Evolutionary conservation across 179 eudicot species (phyloP).

Genomic region (Spergularia azorica): DNA sequence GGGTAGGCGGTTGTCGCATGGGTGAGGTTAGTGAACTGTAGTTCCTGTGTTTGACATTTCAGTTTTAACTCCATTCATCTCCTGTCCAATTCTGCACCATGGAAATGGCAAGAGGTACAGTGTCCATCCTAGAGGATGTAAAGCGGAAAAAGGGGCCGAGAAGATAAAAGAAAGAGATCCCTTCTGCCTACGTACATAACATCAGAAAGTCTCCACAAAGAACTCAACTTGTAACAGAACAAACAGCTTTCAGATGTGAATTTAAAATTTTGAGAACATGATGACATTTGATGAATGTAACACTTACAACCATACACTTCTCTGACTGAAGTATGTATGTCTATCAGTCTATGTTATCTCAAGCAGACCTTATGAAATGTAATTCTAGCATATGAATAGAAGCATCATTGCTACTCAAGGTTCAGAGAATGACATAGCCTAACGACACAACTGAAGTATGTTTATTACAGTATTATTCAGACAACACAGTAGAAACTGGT

Average conservation of each 20-base stretch:
- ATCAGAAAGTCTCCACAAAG: conserved; percentile 14
- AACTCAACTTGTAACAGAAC: conserved; percentile 8
- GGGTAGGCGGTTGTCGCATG: conserved; percentile 57
- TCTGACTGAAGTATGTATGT: neutral
- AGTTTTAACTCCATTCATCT: neutral
- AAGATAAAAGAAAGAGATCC: neutral
- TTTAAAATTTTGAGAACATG: conserved; percentile 12
- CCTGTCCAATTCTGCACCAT: neutral
- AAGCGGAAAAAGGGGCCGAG: neutral
- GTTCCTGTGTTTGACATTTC: conserved; percentile 1
- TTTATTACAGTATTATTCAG: neutral
- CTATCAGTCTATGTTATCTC: neutral
- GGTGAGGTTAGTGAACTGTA: conserved; percentile 55
- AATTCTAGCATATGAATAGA: neutral
- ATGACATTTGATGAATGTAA: conserved; percentile 24
- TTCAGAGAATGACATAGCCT: neutral
- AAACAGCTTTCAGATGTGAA: conserved; percentile 10
- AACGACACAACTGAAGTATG: neutral
- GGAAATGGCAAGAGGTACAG: conserved; percentile 6
- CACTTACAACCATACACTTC: neutral
- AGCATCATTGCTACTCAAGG: conserved; percentile 11
- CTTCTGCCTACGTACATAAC: conserved; percentile 15
- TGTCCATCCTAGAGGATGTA: conserved; percentile 8
- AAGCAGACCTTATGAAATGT: conserved; percentile 15
- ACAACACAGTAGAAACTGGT: neutral